phyloP scores from a whole-genome alignment of 2,329 filamentous ascomycete species.

The Colletotrichum neosansevieriae region DNA sequence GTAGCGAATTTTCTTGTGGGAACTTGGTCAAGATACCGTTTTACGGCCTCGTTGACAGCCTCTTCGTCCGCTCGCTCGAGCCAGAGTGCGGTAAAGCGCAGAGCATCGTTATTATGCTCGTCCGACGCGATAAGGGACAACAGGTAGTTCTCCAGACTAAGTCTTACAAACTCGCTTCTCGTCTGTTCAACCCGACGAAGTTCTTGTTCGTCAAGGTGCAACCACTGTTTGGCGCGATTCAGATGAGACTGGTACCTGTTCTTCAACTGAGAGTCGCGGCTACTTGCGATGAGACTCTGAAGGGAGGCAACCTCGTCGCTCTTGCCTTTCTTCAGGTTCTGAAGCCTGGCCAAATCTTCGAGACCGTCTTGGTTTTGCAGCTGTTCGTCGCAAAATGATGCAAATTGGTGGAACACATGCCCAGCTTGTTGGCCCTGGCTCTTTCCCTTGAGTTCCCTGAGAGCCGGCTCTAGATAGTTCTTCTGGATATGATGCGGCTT shows the following conservation, averaged over 20 bases:
- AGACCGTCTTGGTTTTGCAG: conserved; percentile 86
- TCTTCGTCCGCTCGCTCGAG: conserved; percentile 84
- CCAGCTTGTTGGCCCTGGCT: conserved; percentile 80
- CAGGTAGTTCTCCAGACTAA: conserved; percentile 94
- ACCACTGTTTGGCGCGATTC: conserved; percentile 85
- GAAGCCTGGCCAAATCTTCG: conserved; percentile 85
- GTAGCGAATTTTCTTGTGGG: conserved; percentile 92
- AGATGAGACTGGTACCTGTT: conserved; percentile 71
- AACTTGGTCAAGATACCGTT: conserved; percentile 76
- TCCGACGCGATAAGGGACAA: conserved; percentile 87
- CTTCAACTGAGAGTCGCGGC: conserved; percentile 64
- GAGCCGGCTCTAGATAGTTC: conserved; percentile 85
- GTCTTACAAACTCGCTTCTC: conserved; percentile 84
- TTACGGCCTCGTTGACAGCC: conserved; percentile 82
- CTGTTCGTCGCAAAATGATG: conserved; percentile 94
- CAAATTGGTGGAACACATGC: conserved; percentile 93
- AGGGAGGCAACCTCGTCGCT: conserved; percentile 83
- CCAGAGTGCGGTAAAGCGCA: conserved; percentile 95
- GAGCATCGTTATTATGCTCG: conserved; percentile 86
- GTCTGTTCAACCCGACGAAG: conserved; percentile 81
- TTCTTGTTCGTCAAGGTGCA: conserved; percentile 90
- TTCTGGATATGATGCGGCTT: conserved; percentile 92
- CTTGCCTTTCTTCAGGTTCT: conserved; percentile 84
- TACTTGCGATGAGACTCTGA: conserved; percentile 67
- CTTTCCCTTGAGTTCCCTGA: conserved; percentile 81